phyloP scores from a whole-genome alignment of 495 filamentous ascomycete species.

The Hypoxylon perforatum region DNA sequence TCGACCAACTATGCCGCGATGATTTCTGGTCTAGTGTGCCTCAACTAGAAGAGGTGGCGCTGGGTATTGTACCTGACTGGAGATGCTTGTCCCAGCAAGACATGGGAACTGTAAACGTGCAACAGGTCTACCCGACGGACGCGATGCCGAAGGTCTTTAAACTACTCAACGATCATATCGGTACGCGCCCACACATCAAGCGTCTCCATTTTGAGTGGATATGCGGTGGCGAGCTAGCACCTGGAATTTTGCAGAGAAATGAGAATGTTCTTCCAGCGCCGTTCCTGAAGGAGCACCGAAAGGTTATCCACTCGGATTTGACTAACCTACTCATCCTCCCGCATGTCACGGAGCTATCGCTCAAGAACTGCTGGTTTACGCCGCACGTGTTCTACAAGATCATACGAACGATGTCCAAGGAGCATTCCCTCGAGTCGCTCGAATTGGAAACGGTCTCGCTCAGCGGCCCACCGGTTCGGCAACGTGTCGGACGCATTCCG shows the following conservation, averaged over 20 bases:
- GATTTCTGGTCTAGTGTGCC: slow-evolving; percentile 65
- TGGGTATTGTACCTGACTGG: slow-evolving; percentile 67
- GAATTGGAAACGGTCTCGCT: slow-evolving; percentile 60
- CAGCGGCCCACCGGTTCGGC: slow-evolving; percentile 45
- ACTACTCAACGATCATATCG: slow-evolving; percentile 56
- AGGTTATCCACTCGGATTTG: slow-evolving; percentile 57
- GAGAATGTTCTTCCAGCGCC: slow-evolving; percentile 64
- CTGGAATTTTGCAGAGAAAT: slow-evolving; percentile 63
- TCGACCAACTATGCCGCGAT: slow-evolving; percentile 54
- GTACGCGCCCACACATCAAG: slow-evolving; percentile 53
- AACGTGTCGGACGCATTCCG: too few species aligned
- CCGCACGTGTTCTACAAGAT: slow-evolving; percentile 53
- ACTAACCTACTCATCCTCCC: slow-evolving; percentile 50
- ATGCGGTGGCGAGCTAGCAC: slow-evolving; percentile 66
- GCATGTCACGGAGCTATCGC: slow-evolving; percentile 62
- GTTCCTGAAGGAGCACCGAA: slow-evolving; percentile 49
- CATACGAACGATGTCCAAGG: slow-evolving; percentile 30
- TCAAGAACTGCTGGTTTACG: slow-evolving; percentile 67
- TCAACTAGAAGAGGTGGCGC: slow-evolving; percentile 52
- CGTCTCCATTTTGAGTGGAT: slow-evolving; percentile 65
- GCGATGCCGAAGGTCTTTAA: slow-evolving; percentile 55
- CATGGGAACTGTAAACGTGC: slow-evolving; percentile 50
- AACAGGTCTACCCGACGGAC: slow-evolving; percentile 52
- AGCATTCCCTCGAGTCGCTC: slow-evolving; percentile 44
- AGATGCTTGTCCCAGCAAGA: slow-evolving; percentile 54